phyloP scores from a whole-genome alignment of 306 rosid genomes.

The Lathyrus sativus region DNA sequence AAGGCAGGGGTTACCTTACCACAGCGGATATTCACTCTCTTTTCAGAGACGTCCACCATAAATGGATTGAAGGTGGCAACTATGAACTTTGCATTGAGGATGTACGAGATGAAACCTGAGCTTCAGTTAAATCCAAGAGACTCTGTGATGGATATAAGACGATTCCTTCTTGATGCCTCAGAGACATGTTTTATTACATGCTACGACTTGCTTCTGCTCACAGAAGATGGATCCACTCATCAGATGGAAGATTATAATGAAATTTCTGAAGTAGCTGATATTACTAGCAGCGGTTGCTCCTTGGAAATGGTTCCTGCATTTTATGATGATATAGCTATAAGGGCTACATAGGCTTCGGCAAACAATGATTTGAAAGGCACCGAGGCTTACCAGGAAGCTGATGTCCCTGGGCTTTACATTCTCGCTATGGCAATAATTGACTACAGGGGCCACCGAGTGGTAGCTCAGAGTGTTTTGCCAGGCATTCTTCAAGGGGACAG shows the following conservation, averaged over 20 bases:
- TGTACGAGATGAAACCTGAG: slow-evolving; percentile 97
- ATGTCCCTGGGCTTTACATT: slow-evolving; percentile 89
- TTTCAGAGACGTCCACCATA: slow-evolving; percentile 97
- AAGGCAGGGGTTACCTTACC: slow-evolving; percentile 90
- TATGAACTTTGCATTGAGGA: slow-evolving; percentile 96
- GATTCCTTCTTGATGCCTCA: slow-evolving; percentile 96
- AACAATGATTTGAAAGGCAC: slow-evolving; percentile 99
- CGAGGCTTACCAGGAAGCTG: slow-evolving; percentile 97
- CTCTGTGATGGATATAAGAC: slow-evolving; percentile 95
- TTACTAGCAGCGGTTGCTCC: slow-evolving; percentile 89
- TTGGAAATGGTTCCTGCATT: slow-evolving; percentile 99
- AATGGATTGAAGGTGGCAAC: slow-evolving; percentile 99
- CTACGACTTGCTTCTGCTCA: slow-evolving; percentile 84
- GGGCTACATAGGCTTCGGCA: slow-evolving; percentile 99
- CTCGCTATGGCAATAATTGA: slow-evolving; percentile 98
- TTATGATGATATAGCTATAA: slow-evolving; percentile 95
- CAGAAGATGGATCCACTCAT: slow-evolving; percentile 80
- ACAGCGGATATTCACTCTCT: slow-evolving; percentile 96
- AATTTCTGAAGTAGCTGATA: slow-evolving; percentile 97
- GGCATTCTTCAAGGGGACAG: no score
- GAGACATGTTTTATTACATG: slow-evolving; percentile 97
- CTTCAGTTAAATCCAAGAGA: slow-evolving; percentile 98
- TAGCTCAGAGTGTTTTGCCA: no score
- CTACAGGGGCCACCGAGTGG: slow-evolving; percentile 97
- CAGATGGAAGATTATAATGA: slow-evolving; percentile 93